phyloP scores from a whole-genome alignment of 2,329 filamentous ascomycete species.

The Penicillium thymicola region DNA sequence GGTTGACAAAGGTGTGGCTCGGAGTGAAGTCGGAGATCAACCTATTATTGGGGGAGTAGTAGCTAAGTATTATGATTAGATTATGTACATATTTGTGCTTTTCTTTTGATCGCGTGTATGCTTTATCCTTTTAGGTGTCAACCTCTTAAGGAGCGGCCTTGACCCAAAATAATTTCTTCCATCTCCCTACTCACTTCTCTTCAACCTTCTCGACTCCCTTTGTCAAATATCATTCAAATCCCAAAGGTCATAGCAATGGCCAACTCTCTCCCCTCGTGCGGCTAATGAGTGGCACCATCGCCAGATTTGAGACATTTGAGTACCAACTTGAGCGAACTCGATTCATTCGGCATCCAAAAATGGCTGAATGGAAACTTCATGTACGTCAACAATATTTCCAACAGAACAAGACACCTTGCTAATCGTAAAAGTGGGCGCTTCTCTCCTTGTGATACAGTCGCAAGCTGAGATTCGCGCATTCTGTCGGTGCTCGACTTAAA shows the following conservation, averaged over 20 bases:
- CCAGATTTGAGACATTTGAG: background rate
- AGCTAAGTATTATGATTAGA: slow-evolving; percentile 17
- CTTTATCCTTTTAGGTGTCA: background rate
- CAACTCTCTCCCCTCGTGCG: background rate
- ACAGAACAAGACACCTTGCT: too few species aligned
- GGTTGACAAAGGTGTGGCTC: slow-evolving; percentile 12
- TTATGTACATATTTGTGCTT: too few species aligned
- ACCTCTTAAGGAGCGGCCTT: background rate
- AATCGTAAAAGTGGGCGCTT: too few species aligned
- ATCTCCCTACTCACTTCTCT: background rate
- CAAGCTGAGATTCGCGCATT: too few species aligned
- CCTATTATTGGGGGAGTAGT: slow-evolving; percentile 17
- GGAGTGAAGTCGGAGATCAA: slow-evolving; percentile 15
- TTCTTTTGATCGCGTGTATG: too few species aligned
- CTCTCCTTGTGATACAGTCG: too few species aligned
- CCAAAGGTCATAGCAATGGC: background rate
- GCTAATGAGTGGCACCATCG: background rate
- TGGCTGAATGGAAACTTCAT: background rate
- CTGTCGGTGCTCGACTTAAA: too few species aligned
- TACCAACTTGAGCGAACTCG: background rate
- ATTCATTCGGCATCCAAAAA: background rate
- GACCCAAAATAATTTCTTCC: too few species aligned
- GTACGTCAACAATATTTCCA: too few species aligned
- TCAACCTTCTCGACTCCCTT: background rate
- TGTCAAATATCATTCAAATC: too few species aligned